Percentiles rank a stretch among this genome's conserved stretches.
These are phyloP conservation scores for Penicillium rolfsii DNA, from an alignment of 2,329 filamentous ascomycete genomes.

Conservation along the genomic window DNA sequence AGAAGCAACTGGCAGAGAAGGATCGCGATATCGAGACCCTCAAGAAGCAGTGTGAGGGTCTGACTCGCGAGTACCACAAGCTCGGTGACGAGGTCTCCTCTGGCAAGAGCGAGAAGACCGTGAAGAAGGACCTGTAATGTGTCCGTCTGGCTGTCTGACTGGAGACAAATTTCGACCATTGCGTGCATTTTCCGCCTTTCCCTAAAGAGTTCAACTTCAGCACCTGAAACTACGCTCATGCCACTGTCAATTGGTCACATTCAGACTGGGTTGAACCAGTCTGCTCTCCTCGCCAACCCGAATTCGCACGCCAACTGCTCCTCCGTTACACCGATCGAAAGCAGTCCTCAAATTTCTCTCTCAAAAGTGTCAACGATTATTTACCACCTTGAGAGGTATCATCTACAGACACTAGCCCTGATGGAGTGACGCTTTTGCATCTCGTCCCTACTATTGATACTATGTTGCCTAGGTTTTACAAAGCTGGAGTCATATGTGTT, in stretches of 20 bases:
- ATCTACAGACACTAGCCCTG: neutral
- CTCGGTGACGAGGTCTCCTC: constrained; percentile 80
- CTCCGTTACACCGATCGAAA: neutral
- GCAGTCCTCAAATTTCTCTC: constrained; percentile 9
- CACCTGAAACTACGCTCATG: neutral
- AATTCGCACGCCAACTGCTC: neutral
- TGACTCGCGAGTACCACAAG: constrained; percentile 82
- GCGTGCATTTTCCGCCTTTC: neutral
- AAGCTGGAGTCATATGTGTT: constrained; percentile 1
- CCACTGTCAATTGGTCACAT: neutral
- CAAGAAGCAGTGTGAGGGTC: constrained; percentile 87
- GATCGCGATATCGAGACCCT: constrained; percentile 82
- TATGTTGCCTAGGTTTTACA: neutral
- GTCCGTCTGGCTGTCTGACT: neutral
- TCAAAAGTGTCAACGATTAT: too few relatives aligned
- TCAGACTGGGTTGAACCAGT: neutral
- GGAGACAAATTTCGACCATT: neutral
- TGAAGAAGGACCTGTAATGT: constrained; percentile 60
- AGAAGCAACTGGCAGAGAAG: constrained; percentile 70
- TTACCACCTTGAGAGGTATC: neutral
- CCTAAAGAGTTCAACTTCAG: neutral
- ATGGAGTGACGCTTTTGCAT: neutral
- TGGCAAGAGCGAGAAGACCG: constrained; percentile 45
- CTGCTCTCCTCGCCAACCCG: neutral
- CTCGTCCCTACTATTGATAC: neutral